A percentile compares a stretch with the other conserved stretches of the same genome.
Evolutionary conservation across 2,329 filamentous ascomycete genomes (phyloP).

Genomic region (Hypoxylon sp.): DNA sequence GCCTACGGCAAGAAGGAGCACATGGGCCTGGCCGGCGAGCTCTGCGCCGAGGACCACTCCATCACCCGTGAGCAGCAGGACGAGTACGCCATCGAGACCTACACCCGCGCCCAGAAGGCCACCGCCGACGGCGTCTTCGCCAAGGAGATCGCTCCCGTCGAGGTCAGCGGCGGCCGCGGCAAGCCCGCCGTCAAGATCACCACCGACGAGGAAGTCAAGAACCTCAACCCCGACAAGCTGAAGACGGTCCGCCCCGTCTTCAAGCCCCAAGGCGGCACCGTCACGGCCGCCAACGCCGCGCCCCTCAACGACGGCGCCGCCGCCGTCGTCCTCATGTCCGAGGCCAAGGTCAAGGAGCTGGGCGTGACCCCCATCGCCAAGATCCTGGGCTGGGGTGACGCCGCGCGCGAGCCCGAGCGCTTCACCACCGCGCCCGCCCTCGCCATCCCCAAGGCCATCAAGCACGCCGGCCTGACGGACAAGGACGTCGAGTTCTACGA

Average conservation of each 20-base stretch:
- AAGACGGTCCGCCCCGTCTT: conserved; percentile 87
- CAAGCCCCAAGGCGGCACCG: conserved; percentile 82
- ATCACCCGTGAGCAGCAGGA: conserved; percentile 90
- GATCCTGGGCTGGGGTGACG: conserved; percentile 97
- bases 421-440: conserved; percentile 96
- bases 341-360: conserved; percentile 92
- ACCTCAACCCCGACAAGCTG: conserved; percentile 87
- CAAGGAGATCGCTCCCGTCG: conserved; percentile 88
- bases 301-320: conserved; percentile 96
- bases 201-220: conserved; percentile 95
- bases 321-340: conserved; percentile 92
- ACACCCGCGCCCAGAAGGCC: conserved; percentile 79
- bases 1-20: conserved; percentile 91
- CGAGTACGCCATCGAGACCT: conserved; percentile 93
- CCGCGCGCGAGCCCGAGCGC: conserved; percentile 88
- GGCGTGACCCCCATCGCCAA: conserved; percentile 92
- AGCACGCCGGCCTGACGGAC: conserved; percentile 86
- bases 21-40: conserved; percentile 94
- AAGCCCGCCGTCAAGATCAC: conserved; percentile 87
- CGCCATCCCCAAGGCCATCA: conserved; percentile 96
- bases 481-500: conserved; percentile 92
- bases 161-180: conserved; percentile 87
- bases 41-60: conserved; percentile 86
- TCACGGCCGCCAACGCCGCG: conserved; percentile 96
- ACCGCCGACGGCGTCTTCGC: conserved; percentile 84